A percentile compares a stretch with the other conserved stretches of the same genome.
These are phyloP conservation scores for Suillus discolor DNA, from an alignment of 768 basidiomycete genomes.

Conservation along the genomic window DNA sequence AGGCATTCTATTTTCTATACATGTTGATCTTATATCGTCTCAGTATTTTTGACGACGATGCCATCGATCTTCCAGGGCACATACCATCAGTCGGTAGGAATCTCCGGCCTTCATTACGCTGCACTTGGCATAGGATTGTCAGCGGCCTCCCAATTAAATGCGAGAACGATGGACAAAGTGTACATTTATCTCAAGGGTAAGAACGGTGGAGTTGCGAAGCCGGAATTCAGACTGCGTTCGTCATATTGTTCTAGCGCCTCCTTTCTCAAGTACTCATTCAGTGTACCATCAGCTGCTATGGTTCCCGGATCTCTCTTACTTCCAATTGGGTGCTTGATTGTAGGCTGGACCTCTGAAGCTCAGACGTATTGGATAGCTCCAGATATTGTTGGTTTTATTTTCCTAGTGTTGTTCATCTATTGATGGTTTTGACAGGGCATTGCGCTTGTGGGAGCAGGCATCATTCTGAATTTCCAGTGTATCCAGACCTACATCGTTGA, in stretches of 20 bases:
- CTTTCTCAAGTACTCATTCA: slow-evolving; percentile 9
- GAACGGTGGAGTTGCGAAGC: slow-evolving; percentile 55
- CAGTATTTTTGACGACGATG: slow-evolving; percentile 71
- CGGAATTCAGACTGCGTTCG: slow-evolving; percentile 56
- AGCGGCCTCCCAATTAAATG: slow-evolving; percentile 54
- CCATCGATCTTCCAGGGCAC: slow-evolving; percentile 55
- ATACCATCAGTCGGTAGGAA: slow-evolving; percentile 49
- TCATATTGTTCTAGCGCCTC: background rate
- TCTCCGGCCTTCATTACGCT: slow-evolving; percentile 44
- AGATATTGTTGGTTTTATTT: slow-evolving; percentile 52
- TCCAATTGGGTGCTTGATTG: slow-evolving; percentile 68
- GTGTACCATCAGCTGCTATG: slow-evolving; percentile 49
- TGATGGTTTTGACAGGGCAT: slow-evolving; percentile 47
- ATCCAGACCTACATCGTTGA: slow-evolving; percentile 75
- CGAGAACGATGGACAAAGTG: slow-evolving; percentile 54
- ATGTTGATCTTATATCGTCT: background rate
- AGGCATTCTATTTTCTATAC: slow-evolving; percentile 20
- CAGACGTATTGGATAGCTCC: slow-evolving; percentile 69
- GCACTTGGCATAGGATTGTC: slow-evolving; percentile 67
- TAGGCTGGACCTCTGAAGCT: slow-evolving; percentile 69
- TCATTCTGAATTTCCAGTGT: slow-evolving; percentile 61
- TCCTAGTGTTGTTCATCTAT: background rate
- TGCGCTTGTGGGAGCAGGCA: slow-evolving; percentile 54
- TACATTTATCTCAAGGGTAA: slow-evolving; percentile 53
- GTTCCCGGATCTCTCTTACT: slow-evolving; percentile 59